phyloP scores from a whole-genome alignment of 495 filamentous ascomycete genomes.

The Hypomontagnella submonticulosa region DNA sequence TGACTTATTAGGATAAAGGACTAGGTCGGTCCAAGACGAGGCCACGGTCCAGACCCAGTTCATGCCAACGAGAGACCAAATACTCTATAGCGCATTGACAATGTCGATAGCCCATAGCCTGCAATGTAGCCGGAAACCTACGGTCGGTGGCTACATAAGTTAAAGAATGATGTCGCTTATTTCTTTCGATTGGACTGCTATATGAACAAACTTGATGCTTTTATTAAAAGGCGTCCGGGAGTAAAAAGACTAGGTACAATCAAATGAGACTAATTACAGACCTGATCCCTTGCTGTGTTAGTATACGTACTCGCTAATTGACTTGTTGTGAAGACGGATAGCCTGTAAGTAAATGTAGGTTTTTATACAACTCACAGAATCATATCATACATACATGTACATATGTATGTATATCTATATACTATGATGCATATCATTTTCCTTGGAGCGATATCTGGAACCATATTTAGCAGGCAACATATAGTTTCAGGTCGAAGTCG shows the following conservation, averaged over 20 bases:
- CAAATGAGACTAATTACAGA: slow-evolving; percentile 8
- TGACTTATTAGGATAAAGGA: slow-evolving; percentile 57
- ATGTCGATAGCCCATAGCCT: slow-evolving; percentile 13
- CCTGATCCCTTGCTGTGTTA: neutral
- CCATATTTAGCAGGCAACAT: slow-evolving; percentile 4
- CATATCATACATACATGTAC: too few relatives aligned
- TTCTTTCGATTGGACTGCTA: slow-evolving; percentile 8
- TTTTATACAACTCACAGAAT: neutral
- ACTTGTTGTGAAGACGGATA: too few relatives aligned
- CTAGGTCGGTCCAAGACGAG: neutral
- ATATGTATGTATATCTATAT: too few relatives aligned
- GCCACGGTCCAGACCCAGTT: slow-evolving; percentile 3
- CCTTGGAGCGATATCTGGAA: too few relatives aligned
- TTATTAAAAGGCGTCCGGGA: slow-evolving; percentile 31
- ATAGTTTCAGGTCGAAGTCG: slow-evolving; percentile 38
- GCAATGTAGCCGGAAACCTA: slow-evolving; percentile 6
- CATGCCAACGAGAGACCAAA: slow-evolving; percentile 9
- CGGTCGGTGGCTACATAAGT: neutral
- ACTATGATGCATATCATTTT: neutral
- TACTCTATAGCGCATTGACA: slow-evolving; percentile 25
- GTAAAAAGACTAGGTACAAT: slow-evolving; percentile 28
- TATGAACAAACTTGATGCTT: slow-evolving; percentile 16
- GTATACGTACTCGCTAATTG: too few relatives aligned
- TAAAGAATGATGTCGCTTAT: neutral
- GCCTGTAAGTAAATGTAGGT: too few relatives aligned